A percentile compares a stretch with the other conserved stretches of the same genome.
Conservation (phyloP, 257 asterid genomes). For the Ballota nigra region DNA sequence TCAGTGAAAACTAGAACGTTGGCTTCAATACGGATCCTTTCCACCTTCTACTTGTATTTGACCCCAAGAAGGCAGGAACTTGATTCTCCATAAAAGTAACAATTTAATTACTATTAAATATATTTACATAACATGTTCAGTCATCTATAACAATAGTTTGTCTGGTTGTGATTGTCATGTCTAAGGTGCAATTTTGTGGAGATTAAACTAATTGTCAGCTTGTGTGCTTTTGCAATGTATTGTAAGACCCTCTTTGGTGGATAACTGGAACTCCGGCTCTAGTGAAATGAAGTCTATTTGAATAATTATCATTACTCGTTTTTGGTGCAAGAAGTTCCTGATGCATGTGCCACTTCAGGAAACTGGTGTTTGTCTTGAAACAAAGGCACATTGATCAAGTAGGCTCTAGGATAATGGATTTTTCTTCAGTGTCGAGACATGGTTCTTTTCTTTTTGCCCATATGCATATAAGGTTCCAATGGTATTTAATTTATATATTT, state of each 20-base stretch:
- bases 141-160: background rate
- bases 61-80: background rate
- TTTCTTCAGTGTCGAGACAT: background rate
- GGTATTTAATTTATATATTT: background rate
- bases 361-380: slow-evolving; percentile 8
- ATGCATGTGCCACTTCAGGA: background rate
- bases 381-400: background rate
- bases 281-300: background rate
- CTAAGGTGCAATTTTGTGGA: background rate
- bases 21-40: background rate
- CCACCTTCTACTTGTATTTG: background rate
- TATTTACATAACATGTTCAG: background rate
- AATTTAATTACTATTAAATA: background rate
- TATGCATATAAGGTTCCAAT: background rate
- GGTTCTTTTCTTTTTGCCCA: background rate
- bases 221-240: background rate
- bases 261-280: slow-evolving; percentile 11
- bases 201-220: background rate
- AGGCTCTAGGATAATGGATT: background rate
- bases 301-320: background rate
- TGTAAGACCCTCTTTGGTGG: background rate
- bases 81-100: background rate
- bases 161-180: background rate
- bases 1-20: slow-evolving; percentile 2
- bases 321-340: slow-evolving; percentile 5